phyloP scores from a whole-genome alignment of 2,329 filamentous ascomycete species.

The Penicillium sp. region DNA sequence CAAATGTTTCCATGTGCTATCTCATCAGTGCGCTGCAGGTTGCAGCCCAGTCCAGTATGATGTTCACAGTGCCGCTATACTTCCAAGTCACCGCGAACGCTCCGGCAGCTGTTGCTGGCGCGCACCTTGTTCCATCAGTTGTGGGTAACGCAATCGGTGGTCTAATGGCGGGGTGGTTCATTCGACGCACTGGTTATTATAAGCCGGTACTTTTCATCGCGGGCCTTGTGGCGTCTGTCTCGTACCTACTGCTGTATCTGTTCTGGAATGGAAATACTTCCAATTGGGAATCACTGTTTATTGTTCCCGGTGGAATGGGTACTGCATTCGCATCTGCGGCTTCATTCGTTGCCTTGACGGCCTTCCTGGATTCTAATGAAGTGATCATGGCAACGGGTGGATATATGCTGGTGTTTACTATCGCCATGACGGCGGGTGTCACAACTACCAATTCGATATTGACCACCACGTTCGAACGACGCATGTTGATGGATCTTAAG shows the following conservation, averaged over 20 bases:
- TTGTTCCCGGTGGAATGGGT: not conserved
- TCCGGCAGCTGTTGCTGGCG: slow-evolving; percentile 59
- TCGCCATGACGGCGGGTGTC: slow-evolving; percentile 1
- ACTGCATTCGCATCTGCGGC: not conserved
- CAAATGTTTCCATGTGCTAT: slow-evolving; percentile 1
- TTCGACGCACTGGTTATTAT: slow-evolving; percentile 3
- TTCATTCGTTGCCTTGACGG: not conserved
- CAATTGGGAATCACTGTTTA: not conserved
- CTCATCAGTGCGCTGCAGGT: slow-evolving; percentile 55
- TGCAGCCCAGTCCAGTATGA: slow-evolving; percentile 62
- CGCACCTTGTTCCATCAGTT: slow-evolving; percentile 67
- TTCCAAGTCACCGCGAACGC: slow-evolving; percentile 64
- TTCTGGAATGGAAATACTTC: not conserved
- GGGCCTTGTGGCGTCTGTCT: not conserved
- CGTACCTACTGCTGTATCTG: not conserved
- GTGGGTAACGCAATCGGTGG: slow-evolving; percentile 58
- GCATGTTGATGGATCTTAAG: not conserved
- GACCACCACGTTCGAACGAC: not conserved
- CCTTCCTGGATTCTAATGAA: not conserved
- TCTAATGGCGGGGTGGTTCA: not conserved
- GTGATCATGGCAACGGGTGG: not conserved
- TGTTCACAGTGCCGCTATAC: slow-evolving; percentile 68
- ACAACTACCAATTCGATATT: not conserved
- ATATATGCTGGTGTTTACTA: not conserved
- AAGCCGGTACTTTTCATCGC: not conserved